A percentile compares a stretch with the other conserved stretches of the same genome.
Evolutionary conservation across 495 filamentous ascomycete species (phyloP).

Genomic region (Penicillium alfredii): DNA sequence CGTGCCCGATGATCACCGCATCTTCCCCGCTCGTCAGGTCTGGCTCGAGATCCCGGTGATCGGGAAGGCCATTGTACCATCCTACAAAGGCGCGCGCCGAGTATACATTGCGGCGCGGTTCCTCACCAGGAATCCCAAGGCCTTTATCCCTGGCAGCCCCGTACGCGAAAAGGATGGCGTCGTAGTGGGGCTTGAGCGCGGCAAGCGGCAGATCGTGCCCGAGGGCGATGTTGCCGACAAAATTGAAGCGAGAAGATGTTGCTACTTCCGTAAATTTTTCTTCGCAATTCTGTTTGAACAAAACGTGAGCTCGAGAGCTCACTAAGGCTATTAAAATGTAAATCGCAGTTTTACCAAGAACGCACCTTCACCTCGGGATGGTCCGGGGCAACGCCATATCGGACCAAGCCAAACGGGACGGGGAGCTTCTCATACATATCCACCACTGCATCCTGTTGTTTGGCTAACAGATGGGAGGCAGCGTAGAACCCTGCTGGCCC

Average conservation of each 20-base stretch:
- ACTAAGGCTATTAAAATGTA: too few relatives aligned
- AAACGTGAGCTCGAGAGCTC: neutral
- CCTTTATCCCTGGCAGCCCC: slow-evolving; percentile 78
- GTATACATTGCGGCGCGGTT: slow-evolving; percentile 62
- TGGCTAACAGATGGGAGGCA: slow-evolving; percentile 73
- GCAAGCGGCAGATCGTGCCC: slow-evolving; percentile 66
- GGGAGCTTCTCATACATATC: slow-evolving; percentile 97
- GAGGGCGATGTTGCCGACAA: slow-evolving; percentile 82
- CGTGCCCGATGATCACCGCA: slow-evolving; percentile 86
- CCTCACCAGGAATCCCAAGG: slow-evolving; percentile 77
- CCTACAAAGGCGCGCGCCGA: slow-evolving; percentile 93
- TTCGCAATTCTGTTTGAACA: slow-evolving; percentile 69
- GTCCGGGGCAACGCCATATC: slow-evolving; percentile 93
- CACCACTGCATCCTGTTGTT: slow-evolving; percentile 62
- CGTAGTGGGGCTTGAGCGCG: slow-evolving; percentile 72
- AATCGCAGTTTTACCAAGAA: neutral
- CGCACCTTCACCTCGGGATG: slow-evolving; percentile 95
- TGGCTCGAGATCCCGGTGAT: slow-evolving; percentile 70
- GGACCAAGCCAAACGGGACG: slow-evolving; percentile 83
- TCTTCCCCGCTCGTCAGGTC: slow-evolving; percentile 73
- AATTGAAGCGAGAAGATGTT: slow-evolving; percentile 72
- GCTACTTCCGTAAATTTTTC: slow-evolving; percentile 90
- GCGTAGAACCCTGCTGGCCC: slow-evolving; percentile 97
- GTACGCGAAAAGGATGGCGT: slow-evolving; percentile 89
- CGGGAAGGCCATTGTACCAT: slow-evolving; percentile 95